Evolutionary conservation across 2,329 filamentous ascomycete genomes (phyloP).

Genomic region (Penicillium sp.): DNA sequence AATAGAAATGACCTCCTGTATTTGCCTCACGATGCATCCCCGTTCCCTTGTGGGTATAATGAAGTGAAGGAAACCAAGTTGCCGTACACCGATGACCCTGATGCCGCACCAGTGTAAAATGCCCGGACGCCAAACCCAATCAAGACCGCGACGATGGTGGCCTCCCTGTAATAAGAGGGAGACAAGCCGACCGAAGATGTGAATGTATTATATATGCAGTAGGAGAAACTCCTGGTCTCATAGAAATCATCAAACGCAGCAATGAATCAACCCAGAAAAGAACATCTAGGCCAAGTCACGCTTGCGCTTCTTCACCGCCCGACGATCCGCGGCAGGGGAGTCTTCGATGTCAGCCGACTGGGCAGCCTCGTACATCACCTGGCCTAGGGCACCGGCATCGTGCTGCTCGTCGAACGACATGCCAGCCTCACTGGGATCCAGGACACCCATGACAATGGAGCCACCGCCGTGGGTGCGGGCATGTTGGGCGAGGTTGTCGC

Average conservation of each 20-base stretch:
- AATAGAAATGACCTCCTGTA: slow-evolving; percentile 1
- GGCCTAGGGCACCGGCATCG: slow-evolving; percentile 69
- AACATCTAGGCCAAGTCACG: slow-evolving; percentile 61
- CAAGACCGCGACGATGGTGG: slow-evolving; percentile 25
- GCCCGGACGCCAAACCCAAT: slow-evolving; percentile 41
- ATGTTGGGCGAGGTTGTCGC: slow-evolving; percentile 96
- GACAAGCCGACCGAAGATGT: slow-evolving; percentile 24
- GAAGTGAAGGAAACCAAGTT: slow-evolving; percentile 15
- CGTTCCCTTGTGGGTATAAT: slow-evolving; percentile 8
- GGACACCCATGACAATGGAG: slow-evolving; percentile 85
- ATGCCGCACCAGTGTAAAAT: slow-evolving; percentile 31
- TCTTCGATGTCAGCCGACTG: slow-evolving; percentile 65
- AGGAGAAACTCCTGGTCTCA: slow-evolving; percentile 43
- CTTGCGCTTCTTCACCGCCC: slow-evolving; percentile 76
- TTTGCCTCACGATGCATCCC: slow-evolving; percentile 5
- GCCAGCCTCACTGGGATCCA: slow-evolving; percentile 66
- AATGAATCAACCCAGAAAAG: slow-evolving; percentile 10
- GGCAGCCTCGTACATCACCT: slow-evolving; percentile 79
- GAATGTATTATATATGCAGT: slow-evolving; percentile 35
- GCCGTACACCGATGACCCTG: slow-evolving; percentile 28
- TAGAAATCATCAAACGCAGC: slow-evolving; percentile 37
- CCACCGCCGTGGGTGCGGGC: slow-evolving; percentile 89
- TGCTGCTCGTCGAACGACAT: slow-evolving; percentile 51
- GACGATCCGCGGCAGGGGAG: slow-evolving; percentile 41
- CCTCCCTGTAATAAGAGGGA: slow-evolving; percentile 11